Conservation (phyloP, 1,139 yeast species). For the Blastobotrys serpentis region DNA sequence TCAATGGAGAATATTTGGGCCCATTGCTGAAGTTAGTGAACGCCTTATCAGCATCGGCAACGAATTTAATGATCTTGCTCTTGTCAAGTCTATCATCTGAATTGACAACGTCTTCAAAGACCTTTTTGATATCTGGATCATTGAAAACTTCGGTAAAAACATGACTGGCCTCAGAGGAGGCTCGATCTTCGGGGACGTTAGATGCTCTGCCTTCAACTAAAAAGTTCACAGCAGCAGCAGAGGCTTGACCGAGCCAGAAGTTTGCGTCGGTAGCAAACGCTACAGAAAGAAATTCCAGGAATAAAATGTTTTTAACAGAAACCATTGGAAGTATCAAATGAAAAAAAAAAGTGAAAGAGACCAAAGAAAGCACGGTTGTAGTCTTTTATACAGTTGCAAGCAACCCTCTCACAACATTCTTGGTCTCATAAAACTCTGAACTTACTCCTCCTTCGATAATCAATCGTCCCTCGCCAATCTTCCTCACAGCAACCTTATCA, state of each 20-base stretch:
- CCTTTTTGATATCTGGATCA: slow-evolving; percentile 25
- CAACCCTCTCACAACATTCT: slow-evolving; percentile 72
- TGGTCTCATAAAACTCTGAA: slow-evolving; percentile 73
- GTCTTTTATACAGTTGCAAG: slow-evolving; percentile 62
- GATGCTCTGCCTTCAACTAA: slow-evolving; percentile 18
- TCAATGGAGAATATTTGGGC: slow-evolving; percentile 27
- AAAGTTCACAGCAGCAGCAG: slow-evolving; percentile 19
- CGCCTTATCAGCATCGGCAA: slow-evolving; percentile 23
- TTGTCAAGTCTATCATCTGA: slow-evolving; percentile 17
- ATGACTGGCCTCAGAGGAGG: slow-evolving; percentile 30
- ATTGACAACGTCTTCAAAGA: slow-evolving; percentile 22
- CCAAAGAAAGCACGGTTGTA: not conserved
- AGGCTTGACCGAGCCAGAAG: slow-evolving; percentile 14
- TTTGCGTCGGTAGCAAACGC: slow-evolving; percentile 21
- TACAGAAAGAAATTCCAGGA: not conserved
- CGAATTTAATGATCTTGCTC: slow-evolving; percentile 17
- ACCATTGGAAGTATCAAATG: slow-evolving; percentile 5
- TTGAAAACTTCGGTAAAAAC: slow-evolving; percentile 24
- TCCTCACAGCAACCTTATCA: slow-evolving; percentile 69
- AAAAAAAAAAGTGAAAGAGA: not conserved
- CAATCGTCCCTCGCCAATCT: slow-evolving; percentile 77
- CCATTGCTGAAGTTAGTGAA: slow-evolving; percentile 26
- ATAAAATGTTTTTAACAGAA: slow-evolving; percentile 1
- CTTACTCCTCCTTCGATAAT: slow-evolving; percentile 81
- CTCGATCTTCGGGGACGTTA: slow-evolving; percentile 24